These are phyloP conservation scores for Globisporangium spiculum DNA, from an alignment of 352 stramenopile genomes.

Conservation along the genomic window DNA sequence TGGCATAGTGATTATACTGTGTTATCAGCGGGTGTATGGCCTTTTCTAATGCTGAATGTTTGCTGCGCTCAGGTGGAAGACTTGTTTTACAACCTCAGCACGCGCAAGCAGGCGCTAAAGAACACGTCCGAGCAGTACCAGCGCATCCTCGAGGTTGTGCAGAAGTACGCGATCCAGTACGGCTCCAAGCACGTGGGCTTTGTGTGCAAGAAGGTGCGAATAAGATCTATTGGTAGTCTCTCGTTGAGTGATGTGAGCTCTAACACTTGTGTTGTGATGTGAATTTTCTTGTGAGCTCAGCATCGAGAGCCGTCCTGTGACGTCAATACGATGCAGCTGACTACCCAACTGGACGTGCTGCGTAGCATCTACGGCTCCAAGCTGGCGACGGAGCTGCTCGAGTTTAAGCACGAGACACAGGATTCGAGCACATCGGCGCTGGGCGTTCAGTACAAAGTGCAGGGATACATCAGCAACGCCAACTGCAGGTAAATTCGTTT, in stretches of 20 bases:
- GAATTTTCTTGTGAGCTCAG: constrained; percentile 19
- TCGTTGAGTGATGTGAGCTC: not conserved
- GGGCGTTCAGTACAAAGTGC: constrained; percentile 40
- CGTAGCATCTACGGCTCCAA: constrained; percentile 75
- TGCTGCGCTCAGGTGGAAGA: constrained; percentile 83
- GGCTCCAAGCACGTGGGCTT: constrained; percentile 88
- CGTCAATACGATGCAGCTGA: constrained; percentile 69
- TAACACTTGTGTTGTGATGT: not conserved
- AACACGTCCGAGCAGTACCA: constrained; percentile 94
- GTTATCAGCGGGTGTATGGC: not conserved
- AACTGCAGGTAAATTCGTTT: constrained; percentile 76
- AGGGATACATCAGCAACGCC: constrained; percentile 78
- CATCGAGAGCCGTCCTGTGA: constrained; percentile 76
- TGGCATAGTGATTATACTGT: not conserved
- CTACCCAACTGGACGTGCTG: constrained; percentile 68
- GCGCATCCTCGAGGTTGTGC: constrained; percentile 93
- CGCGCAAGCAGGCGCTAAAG: constrained; percentile 90
- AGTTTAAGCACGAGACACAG: constrained; percentile 38
- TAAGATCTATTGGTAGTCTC: not conserved
- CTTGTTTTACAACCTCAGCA: constrained; percentile 98
- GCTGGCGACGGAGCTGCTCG: constrained; percentile 54
- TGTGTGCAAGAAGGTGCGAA: constrained; percentile 90
- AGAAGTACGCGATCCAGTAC: constrained; percentile 96
- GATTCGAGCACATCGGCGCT: constrained; percentile 17
- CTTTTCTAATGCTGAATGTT: not conserved